Percentiles rank a stretch among this genome's conserved stretches.
Evolutionary conservation across 495 filamentous ascomycete species (phyloP).

Genomic region (Penicillium odoratum): DNA sequence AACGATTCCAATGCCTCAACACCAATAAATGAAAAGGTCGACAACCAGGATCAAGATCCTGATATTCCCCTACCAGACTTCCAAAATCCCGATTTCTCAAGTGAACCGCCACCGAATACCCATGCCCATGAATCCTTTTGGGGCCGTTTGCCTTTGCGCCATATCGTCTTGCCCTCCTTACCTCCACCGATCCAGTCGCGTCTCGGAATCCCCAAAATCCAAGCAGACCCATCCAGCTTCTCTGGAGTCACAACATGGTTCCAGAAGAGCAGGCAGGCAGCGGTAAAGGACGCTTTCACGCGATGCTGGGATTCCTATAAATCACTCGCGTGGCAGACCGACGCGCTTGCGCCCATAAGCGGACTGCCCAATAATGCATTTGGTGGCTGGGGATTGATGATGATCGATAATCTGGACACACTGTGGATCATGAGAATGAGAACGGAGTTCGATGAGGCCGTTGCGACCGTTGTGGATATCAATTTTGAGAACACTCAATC

Average conservation of each 20-base stretch:
- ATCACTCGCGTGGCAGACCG: slow-evolving; percentile 64
- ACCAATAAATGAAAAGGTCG: neutral
- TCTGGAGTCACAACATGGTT: slow-evolving; percentile 4
- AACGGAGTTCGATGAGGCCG: slow-evolving; percentile 75
- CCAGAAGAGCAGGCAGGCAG: slow-evolving; percentile 29
- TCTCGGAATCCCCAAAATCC: slow-evolving; percentile 7
- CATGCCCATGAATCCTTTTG: slow-evolving; percentile 6
- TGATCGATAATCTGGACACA: slow-evolving; percentile 84
- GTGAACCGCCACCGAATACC: neutral
- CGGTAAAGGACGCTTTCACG: slow-evolving; percentile 59
- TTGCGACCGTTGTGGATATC: slow-evolving; percentile 62
- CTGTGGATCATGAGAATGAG: slow-evolving; percentile 85
- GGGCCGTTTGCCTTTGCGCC: slow-evolving; percentile 17
- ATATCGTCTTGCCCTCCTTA: slow-evolving; percentile 4
- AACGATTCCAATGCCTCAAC: neutral
- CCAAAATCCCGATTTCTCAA: slow-evolving; percentile 1
- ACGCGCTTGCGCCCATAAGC: slow-evolving; percentile 65
- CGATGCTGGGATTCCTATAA: slow-evolving; percentile 66
- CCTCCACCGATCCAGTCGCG: slow-evolving; percentile 4
- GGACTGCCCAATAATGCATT: slow-evolving; percentile 62
- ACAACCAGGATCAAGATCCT: neutral
- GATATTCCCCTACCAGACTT: neutral
- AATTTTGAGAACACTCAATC: slow-evolving; percentile 56
- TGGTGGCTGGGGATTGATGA: slow-evolving; percentile 78
- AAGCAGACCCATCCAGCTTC: slow-evolving; percentile 3